These are phyloP conservation scores for Catharanthus roseus DNA, from an alignment of 257 asterid genomes.

Conservation along the genomic window DNA sequence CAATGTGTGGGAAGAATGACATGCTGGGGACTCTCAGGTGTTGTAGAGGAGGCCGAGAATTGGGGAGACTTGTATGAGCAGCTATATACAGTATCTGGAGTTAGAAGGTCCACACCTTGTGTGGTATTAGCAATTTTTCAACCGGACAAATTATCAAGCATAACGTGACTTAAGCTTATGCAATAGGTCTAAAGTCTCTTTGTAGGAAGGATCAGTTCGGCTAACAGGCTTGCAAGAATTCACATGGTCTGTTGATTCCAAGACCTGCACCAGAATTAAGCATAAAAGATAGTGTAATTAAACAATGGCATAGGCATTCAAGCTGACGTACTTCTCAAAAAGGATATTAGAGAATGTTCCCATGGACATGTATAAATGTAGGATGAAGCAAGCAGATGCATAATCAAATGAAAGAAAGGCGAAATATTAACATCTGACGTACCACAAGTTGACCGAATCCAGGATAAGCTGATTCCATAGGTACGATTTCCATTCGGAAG, in stretches of 20 bases:
- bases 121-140: neutral
- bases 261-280: conserved; percentile 44
- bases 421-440: conserved; percentile 24
- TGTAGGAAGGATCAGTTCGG: conserved; percentile 81
- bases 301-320: neutral
- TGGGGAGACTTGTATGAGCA: neutral
- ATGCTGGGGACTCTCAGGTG: neutral
- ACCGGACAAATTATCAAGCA: neutral
- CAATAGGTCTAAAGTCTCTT: conserved; percentile 72
- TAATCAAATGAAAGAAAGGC: neutral
- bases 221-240: conserved; percentile 94
- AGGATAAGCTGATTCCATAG: conserved; percentile 91
- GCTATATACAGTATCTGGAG: neutral
- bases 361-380: neutral
- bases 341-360: neutral
- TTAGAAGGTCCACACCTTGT: neutral
- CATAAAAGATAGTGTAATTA: neutral
- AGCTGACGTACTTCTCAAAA: too few relatives aligned
- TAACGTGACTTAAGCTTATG: conserved; percentile 62
- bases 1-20: neutral
- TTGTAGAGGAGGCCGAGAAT: neutral
- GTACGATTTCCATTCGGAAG: conserved; percentile 93
- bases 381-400: neutral
- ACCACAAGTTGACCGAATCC: conserved; percentile 96
- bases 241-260: conserved; percentile 95